Percentiles rank a stretch among this genome's conserved stretches.
phyloP scores from a whole-genome alignment of 2,329 filamentous ascomycete species.

The Trichoderma koningiopsis region DNA sequence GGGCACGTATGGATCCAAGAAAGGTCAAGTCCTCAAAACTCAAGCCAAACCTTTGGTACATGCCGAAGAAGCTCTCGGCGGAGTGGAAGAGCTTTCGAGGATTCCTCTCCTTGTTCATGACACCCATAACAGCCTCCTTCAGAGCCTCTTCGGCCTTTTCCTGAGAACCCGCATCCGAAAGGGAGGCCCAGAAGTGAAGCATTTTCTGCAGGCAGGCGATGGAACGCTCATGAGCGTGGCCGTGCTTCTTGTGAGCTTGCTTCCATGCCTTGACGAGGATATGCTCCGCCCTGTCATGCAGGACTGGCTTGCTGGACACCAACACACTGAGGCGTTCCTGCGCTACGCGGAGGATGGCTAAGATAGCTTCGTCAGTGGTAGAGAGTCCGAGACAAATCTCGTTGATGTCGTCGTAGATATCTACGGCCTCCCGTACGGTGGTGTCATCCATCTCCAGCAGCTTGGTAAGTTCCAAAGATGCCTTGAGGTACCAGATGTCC shows the following conservation, averaged over 20 bases:
- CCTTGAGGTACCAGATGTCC: no score
- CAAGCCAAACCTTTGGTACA: no score
- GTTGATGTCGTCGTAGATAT: neutral
- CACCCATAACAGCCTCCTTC: no score
- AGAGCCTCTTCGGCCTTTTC: no score
- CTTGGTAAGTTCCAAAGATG: neutral
- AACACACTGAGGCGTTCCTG: neutral
- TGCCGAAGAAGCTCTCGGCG: no score
- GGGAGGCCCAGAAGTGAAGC: neutral
- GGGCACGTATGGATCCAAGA: neutral
- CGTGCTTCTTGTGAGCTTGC: no score
- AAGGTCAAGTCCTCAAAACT: neutral
- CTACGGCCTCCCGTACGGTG: neutral
- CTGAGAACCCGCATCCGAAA: neutral
- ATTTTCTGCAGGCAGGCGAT: neutral
- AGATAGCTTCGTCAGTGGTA: neutral
- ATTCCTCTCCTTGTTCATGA: no score
- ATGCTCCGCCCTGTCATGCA: neutral
- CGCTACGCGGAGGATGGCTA: neutral
- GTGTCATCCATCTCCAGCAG: neutral
- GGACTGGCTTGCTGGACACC: neutral
- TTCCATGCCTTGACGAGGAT: no score
- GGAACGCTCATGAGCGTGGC: no score
- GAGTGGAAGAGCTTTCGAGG: no score
- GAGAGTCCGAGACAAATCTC: neutral